Evolutionary conservation across 176 grass and related monocot genomes (phyloP).

Genomic region (Paspalum notatum): DNA sequence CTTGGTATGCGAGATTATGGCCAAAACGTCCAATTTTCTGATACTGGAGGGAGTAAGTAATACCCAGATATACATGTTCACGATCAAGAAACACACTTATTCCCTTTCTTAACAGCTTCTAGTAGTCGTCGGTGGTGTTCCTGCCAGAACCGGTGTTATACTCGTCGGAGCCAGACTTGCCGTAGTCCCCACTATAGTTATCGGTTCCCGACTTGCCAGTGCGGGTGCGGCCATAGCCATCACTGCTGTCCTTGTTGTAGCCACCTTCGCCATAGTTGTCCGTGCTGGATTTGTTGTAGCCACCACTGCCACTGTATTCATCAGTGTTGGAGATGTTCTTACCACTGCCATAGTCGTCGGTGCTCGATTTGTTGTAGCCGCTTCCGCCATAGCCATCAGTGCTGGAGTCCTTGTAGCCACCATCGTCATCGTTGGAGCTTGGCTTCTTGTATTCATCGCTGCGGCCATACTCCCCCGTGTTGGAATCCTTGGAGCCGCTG

Average conservation of each 20-base stretch:
- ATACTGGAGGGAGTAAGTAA: no score
- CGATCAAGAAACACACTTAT: not conserved
- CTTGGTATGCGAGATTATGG: no score
- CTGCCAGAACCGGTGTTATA: not conserved
- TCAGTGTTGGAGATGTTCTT: conserved; percentile 8
- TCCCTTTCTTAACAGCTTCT: not conserved
- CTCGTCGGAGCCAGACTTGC: conserved; percentile 17
- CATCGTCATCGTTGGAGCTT: not conserved
- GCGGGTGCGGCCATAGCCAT: no score
- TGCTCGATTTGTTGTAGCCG: not conserved
- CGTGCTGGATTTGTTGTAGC: conserved; percentile 8
- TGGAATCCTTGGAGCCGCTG: conserved; percentile 1
- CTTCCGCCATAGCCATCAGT: not conserved
- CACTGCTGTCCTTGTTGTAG: not conserved
- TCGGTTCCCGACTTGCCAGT: no score
- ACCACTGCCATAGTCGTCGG: not conserved
- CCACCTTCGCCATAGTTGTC: not conserved
- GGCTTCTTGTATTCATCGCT: not conserved
- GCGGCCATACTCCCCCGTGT: not conserved
- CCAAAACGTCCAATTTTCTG: no score
- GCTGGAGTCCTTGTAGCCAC: not conserved
- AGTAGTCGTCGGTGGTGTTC: conserved; percentile 14
- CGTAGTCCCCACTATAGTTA: no score
- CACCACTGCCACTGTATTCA: not conserved
- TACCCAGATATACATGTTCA: not conserved